Evolutionary conservation across 768 basidiomycete genomes (phyloP).

Genomic region (Boletus rubescentipes): DNA sequence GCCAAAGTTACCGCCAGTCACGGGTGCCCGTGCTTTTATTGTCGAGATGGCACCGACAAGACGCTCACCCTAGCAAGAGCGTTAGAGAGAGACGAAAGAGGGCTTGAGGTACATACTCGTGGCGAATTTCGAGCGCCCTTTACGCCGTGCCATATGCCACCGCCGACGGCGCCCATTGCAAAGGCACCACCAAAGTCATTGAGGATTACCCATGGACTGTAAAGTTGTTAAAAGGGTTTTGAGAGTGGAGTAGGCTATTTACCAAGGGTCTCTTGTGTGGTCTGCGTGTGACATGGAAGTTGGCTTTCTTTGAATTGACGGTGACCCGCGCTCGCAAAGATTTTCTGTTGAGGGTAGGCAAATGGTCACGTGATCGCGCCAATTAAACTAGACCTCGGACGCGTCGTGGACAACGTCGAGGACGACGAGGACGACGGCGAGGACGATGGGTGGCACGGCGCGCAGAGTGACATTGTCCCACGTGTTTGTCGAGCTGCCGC

Average conservation of each 20-base stretch:
- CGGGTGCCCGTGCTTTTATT: slow-evolving; percentile 97
- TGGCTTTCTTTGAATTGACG: not conserved
- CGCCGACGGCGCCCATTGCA: slow-evolving; percentile 97
- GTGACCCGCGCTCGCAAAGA: not conserved
- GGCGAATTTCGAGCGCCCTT: slow-evolving; percentile 98
- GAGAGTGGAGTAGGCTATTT: slow-evolving; percentile 16
- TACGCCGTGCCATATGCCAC: slow-evolving; percentile 98
- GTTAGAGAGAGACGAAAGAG: not conserved
- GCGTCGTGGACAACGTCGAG: slow-evolving; percentile 21
- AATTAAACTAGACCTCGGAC: slow-evolving; percentile 19
- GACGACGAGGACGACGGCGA: slow-evolving; percentile 16
- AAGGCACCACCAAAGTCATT: slow-evolving; percentile 98
- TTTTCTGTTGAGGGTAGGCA: slow-evolving; percentile 35
- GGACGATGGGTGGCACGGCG: slow-evolving; percentile 21
- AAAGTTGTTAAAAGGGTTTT: slow-evolving; percentile 2
- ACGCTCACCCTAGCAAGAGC: slow-evolving; percentile 78
- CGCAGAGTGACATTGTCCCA: slow-evolving; percentile 36
- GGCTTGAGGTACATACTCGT: slow-evolving; percentile 53
- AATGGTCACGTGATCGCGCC: slow-evolving; percentile 32
- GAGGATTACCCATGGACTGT: slow-evolving; percentile 96
- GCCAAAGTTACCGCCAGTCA: slow-evolving; percentile 96
- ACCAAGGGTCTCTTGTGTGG: slow-evolving; percentile 94
- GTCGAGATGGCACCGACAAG: slow-evolving; percentile 91
- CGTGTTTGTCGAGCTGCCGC: slow-evolving; percentile 62
- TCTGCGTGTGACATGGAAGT: slow-evolving; percentile 79